Evolutionary conservation across 2,329 filamentous ascomycete genomes (phyloP).

Genomic region (Cryphonectria carpinicola): DNA sequence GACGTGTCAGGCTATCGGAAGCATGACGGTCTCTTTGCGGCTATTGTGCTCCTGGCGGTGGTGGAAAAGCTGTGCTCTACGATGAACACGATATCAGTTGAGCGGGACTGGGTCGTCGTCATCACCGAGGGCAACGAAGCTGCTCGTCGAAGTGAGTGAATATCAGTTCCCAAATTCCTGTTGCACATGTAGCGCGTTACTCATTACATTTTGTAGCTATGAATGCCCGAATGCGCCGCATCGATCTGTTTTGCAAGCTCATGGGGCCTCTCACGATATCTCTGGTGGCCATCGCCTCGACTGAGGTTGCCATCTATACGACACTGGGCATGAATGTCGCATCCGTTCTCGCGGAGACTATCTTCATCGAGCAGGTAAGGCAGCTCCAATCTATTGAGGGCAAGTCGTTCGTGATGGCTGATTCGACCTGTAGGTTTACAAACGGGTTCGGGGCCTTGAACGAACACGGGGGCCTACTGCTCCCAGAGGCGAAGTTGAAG

Average conservation of each 20-base stretch:
- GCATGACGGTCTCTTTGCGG: slow-evolving; percentile 38
- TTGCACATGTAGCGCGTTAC: not conserved
- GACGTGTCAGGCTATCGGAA: slow-evolving; percentile 37
- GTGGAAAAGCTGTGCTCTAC: slow-evolving; percentile 67
- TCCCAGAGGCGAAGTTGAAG: not conserved
- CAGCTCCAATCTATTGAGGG: not conserved
- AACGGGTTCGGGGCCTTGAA: slow-evolving; percentile 31
- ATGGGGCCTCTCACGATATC: slow-evolving; percentile 56
- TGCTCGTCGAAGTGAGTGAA: slow-evolving; percentile 31
- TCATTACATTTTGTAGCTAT: slow-evolving; percentile 38
- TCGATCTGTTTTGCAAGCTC: slow-evolving; percentile 63
- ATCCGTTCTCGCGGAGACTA: slow-evolving; percentile 54
- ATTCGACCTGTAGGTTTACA: slow-evolving; percentile 32
- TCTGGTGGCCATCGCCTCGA: slow-evolving; percentile 50
- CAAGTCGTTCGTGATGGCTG: not conserved
- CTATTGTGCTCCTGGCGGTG: slow-evolving; percentile 60
- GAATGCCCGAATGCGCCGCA: slow-evolving; percentile 60
- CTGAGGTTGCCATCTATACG: slow-evolving; percentile 48
- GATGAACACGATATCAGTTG: slow-evolving; percentile 69
- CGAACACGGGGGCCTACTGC: not conserved
- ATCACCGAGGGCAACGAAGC: slow-evolving; percentile 47
- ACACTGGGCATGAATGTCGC: slow-evolving; percentile 51
- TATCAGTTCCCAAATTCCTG: not conserved
- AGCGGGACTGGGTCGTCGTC: slow-evolving; percentile 70
- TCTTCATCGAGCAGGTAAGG: slow-evolving; percentile 49